These are phyloP conservation scores for Pseudotsuga menziesii DNA, from an alignment of 75 land plant species.

Conservation along the genomic window DNA sequence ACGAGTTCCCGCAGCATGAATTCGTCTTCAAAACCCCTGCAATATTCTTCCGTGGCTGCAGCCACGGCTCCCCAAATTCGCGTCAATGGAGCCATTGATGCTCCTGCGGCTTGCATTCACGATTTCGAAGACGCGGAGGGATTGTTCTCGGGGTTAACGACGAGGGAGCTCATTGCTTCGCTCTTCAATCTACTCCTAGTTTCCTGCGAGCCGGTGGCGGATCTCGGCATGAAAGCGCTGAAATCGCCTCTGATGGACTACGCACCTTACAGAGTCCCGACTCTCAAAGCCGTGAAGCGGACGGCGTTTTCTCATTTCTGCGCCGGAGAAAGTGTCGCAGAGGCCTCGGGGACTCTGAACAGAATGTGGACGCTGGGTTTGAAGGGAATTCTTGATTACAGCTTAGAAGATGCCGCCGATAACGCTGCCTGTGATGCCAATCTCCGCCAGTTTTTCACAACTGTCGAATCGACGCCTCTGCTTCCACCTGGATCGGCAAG, in stretches of 20 bases:
- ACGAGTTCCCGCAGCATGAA: too few relatives aligned
- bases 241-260: constrained; percentile 41
- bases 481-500: constrained; percentile 72
- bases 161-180: constrained; percentile 43
- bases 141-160: constrained; percentile 43
- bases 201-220: constrained; percentile 64
- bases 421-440: constrained; percentile 67
- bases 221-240: constrained; percentile 58
- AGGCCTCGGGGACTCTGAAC: constrained; percentile 40
- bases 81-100: too few relatives aligned
- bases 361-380: constrained; percentile 65
- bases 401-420: constrained; percentile 69
- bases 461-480: constrained; percentile 37
- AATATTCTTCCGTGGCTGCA: too few relatives aligned
- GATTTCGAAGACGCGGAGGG: constrained; percentile 17
- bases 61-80: too few relatives aligned
- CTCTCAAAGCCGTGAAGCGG: constrained; percentile 27
- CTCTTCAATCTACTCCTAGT: constrained; percentile 40
- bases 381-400: constrained; percentile 59
- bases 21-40: too few relatives aligned
- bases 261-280: constrained; percentile 17
- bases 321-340: constrained; percentile 61
- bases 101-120: too few relatives aligned
- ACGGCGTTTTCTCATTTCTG: constrained; percentile 80
- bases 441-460: constrained; percentile 40